phyloP scores from a whole-genome alignment of 306 rosid genomes.

The Sesbania bispinosa region DNA sequence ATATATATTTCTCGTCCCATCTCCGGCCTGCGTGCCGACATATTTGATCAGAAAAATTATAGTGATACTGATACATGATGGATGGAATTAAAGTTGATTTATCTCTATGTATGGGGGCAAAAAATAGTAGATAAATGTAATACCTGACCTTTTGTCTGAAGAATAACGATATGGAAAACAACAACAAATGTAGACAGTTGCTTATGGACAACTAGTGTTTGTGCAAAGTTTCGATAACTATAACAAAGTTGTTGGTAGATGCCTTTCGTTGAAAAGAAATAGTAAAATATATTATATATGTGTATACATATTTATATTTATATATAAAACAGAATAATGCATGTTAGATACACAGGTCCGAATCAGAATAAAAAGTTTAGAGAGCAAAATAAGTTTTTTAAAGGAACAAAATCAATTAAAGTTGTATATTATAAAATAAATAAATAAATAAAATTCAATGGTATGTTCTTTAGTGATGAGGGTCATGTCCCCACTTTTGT shows the following conservation, averaged over 20 bases:
- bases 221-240: background rate
- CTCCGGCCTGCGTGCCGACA: slow-evolving; percentile 19
- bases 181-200: slow-evolving; percentile 21
- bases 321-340: no score
- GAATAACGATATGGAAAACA: slow-evolving; percentile 22
- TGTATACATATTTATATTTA: background rate
- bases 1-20: slow-evolving; percentile 12
- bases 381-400: background rate
- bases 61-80: background rate
- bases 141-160: slow-evolving; percentile 11
- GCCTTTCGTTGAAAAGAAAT: background rate
- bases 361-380: background rate
- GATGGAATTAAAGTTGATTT: slow-evolving; percentile 3
- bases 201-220: slow-evolving; percentile 18
- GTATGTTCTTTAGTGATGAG: background rate
- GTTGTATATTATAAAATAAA: background rate
- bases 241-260: background rate
- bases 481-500: background rate
- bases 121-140: slow-evolving; percentile 4
- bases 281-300: background rate
- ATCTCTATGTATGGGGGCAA: background rate
- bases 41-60: slow-evolving; percentile 1
- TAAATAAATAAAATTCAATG: background rate
- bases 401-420: background rate
- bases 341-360: no score